Base-by-base conservation (phyloP, 225 moss, liverwort and hornwort genomes). In the Antitrichia curtipendula region DNA sequence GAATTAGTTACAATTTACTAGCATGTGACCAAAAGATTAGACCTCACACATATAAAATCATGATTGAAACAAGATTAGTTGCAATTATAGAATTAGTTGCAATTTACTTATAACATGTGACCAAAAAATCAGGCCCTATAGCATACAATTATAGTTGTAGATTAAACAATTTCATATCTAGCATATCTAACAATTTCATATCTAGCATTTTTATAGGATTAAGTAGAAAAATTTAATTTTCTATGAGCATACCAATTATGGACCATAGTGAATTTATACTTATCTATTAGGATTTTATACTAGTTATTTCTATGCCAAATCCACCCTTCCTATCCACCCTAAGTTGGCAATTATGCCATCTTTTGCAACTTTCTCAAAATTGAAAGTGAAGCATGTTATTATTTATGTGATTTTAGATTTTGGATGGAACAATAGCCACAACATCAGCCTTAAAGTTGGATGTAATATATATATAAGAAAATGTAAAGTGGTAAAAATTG, bases 311-410 rank as follows among this genome's bases (percentile, higher is more conserved):
- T 31, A 25, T 70, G 13, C 15, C 25, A 41, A 69, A 70, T 7
- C 5, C 19, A 74, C 19, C 47, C 10, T 47, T 74, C 31, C 45
- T 74, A 7, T 19, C 31, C 73, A 18, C 4, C 12, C 10, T 29
- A 29, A 45, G 1, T 10, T 17, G 4, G 22, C 13, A 9, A n/a
- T 6, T 23, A 9, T 77, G 3, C 0, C 2, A 2, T 27, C 7
- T 0, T 54, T 38, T 78, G 25, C 11, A 78, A 38, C 17, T 17
- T 78, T 7, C 11, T 38, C 38, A 9, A 25, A 11, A 38, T 38
- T 27, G 9, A 78, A 56, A 23, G 38, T 38, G 25, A n/a, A 52
- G 8, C 8, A 36, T 52, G 22, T 13, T 34, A 1, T 27, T n/a
- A 78, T 57, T 27, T n/a, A 78, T 57, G 7, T 12, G 8, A 79